These are phyloP conservation scores for Xerophyta viscosa DNA, from an alignment of 106 monocot genomes.

Conservation along the genomic window DNA sequence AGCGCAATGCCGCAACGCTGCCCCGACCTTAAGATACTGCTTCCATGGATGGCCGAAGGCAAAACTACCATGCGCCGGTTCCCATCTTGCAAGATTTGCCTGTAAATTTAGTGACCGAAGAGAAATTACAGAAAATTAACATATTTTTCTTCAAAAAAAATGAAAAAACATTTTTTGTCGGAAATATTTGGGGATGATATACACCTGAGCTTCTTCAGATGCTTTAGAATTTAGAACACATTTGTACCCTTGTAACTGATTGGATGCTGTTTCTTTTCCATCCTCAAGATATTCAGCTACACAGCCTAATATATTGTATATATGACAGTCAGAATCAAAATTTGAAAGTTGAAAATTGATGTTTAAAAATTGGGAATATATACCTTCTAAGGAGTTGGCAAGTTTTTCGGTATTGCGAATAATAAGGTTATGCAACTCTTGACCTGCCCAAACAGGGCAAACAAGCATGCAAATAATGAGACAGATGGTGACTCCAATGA, in stretches of 20 bases:
- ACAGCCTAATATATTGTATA: no score
- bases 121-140: no score
- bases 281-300: conserved; percentile 11
- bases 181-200: no score
- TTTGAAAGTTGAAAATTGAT: background rate
- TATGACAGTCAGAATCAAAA: no score
- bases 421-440: conserved; percentile 40
- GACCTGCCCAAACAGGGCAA: conserved; percentile 51
- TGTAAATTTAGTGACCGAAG: background rate
- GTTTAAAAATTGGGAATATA: background rate
- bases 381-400: conserved; percentile 45
- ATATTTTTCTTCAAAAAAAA: no score
- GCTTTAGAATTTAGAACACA: conserved; percentile 26
- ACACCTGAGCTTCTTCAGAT: conserved; percentile 23
- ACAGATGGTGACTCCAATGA: conserved; percentile 39
- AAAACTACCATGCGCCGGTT: conserved; percentile 17
- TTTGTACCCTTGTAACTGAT: conserved; percentile 12
- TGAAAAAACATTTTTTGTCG: no score
- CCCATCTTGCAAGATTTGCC: conserved; percentile 27
- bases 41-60: conserved; percentile 19
- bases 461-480: conserved; percentile 24
- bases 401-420: conserved; percentile 47
- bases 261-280: background rate
- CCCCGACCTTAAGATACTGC: conserved; percentile 23
- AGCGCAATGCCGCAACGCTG: conserved; percentile 17